Evolutionary conservation across 2,329 filamentous ascomycete genomes (phyloP).

Genomic region (Fusarium anthophilum): DNA sequence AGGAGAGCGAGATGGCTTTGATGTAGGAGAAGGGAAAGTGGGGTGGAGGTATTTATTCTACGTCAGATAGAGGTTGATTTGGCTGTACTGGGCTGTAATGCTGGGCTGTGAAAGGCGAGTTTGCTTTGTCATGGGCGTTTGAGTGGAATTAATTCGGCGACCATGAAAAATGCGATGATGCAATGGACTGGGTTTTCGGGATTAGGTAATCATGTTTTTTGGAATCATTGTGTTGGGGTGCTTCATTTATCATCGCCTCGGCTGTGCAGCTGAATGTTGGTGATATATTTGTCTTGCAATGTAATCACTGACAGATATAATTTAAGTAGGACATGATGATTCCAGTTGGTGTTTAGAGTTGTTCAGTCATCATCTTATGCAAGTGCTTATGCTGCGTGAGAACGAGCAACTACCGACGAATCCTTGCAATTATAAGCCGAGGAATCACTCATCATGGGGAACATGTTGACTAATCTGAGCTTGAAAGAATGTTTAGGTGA

Average conservation of each 20-base stretch:
- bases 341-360: background rate
- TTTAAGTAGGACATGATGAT: background rate
- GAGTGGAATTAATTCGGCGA: constrained; percentile 16
- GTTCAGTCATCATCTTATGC: background rate
- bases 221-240: constrained; percentile 2
- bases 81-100: background rate
- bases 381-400: background rate
- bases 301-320: background rate
- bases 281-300: background rate
- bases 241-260: background rate
- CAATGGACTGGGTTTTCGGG: constrained; percentile 24
- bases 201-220: constrained; percentile 23
- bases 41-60: constrained; percentile 34
- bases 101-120: background rate
- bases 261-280: background rate
- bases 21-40: constrained; percentile 1
- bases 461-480: background rate
- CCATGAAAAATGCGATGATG: constrained; percentile 35
- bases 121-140: constrained; percentile 35
- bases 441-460: background rate
- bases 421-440: background rate
- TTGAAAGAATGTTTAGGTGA: rapidly evolving
- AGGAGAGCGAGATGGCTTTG: constrained; percentile 10
- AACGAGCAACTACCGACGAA: background rate
- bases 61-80: constrained; percentile 3